These are phyloP conservation scores for Crithidia mellificae DNA, from an alignment of 208 protist genomes.

Conservation along the genomic window DNA sequence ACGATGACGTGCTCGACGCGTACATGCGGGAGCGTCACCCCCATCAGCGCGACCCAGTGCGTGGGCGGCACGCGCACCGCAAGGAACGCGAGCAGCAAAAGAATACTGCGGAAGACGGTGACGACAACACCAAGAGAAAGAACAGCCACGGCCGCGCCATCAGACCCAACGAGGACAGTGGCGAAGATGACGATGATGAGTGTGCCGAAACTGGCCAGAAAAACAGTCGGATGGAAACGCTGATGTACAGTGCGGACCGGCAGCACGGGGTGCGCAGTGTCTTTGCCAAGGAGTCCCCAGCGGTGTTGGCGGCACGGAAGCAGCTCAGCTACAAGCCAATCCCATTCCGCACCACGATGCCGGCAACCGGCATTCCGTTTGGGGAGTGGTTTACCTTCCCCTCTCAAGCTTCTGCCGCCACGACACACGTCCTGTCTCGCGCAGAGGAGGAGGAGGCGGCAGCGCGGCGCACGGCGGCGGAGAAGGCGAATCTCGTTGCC, in stretches of 20 bases:
- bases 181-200: not conserved
- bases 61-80: slow-evolving; percentile 7
- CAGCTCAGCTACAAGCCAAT: slow-evolving; percentile 63
- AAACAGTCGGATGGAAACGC: not conserved
- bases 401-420: not conserved
- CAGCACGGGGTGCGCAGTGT: slow-evolving; percentile 69
- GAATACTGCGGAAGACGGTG: not conserved
- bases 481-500: slow-evolving; percentile 9
- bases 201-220: not conserved
- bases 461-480: not conserved
- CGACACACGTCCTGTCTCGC: not conserved
- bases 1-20: slow-evolving; percentile 21
- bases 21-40: slow-evolving; percentile 20
- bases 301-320: slow-evolving; percentile 57
- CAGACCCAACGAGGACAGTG: not conserved
- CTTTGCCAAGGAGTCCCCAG: slow-evolving; percentile 69
- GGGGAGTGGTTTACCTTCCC: slow-evolving; percentile 61
- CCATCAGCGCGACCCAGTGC: slow-evolving; percentile 4
- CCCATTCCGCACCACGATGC: slow-evolving; percentile 49
- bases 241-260: slow-evolving; percentile 70
- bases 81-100: not conserved
- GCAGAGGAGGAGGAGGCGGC: not conserved
- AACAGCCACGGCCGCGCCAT: not conserved
- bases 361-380: slow-evolving; percentile 57
- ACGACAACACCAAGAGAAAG: not conserved